These are phyloP conservation scores for Cichorium intybus DNA, from an alignment of 140 eudicot genomes.

Conservation along the genomic window DNA sequence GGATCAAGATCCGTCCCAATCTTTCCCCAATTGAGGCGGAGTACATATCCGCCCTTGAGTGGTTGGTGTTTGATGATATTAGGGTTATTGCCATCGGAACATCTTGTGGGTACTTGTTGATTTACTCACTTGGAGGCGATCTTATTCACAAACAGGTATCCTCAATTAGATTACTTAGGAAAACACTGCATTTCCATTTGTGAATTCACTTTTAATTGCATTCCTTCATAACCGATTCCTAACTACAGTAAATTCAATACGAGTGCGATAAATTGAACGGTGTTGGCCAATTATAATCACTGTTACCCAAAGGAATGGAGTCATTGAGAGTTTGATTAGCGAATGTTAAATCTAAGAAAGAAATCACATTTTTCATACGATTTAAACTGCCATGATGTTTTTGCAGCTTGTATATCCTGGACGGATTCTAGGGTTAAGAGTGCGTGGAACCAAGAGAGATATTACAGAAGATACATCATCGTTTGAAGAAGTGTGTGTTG, in stretches of 20 bases:
- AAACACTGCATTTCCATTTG: constrained; percentile 1
- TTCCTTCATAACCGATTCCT: neutral
- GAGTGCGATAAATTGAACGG: neutral
- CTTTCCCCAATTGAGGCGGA: constrained; percentile 90
- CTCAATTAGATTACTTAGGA: neutral
- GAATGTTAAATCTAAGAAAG: neutral
- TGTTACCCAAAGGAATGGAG: neutral
- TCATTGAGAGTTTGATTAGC: neutral
- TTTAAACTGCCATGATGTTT: neutral
- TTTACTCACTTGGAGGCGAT: constrained; percentile 72
- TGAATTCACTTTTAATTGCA: neutral
- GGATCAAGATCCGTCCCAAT: constrained; percentile 80
- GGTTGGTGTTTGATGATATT: constrained; percentile 83
- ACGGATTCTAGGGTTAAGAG: constrained; percentile 73
- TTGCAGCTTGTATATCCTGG: constrained; percentile 80
- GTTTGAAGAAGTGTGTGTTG: constrained; percentile 80
- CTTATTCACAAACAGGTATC: constrained; percentile 89
- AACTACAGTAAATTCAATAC: neutral
- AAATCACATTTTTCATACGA: neutral
- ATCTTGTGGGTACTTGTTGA: constrained; percentile 70
- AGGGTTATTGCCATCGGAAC: constrained; percentile 85
- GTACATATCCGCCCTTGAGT: constrained; percentile 78
- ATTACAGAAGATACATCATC: constrained; percentile 69
- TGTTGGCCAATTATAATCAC: too few relatives aligned
- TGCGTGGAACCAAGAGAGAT: constrained; percentile 87